Evolutionary conservation across 2,329 filamentous ascomycete genomes (phyloP), one percentile per base, ranked within the genome.

Genomic region (Penicillium sp.): DNA sequence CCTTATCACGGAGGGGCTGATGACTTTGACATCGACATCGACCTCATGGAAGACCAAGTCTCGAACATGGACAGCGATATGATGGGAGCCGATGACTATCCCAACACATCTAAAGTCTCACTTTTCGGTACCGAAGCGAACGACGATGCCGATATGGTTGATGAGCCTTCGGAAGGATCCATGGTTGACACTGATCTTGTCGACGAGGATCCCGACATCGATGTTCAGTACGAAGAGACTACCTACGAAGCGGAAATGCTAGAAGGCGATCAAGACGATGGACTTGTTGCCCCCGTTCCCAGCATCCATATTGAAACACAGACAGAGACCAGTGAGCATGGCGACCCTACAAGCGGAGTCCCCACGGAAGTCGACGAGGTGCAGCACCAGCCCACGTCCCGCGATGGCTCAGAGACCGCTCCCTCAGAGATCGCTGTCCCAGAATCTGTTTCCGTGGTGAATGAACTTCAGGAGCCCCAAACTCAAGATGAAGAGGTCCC

Each of bases 21-120:
- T 68, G 81, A 81, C 79, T 88, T 70, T 79, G 84, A 69, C 79
- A 86, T 89, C 63, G 86, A 89, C 66, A 80, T 89, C 63, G 86
- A 87, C 66, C 72, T 83, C 62, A 76, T 79, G 69, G 74, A 88
- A 62, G 84, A 87, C 67, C 83, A 87, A 66, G 80, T 82, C 61
- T 85, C 87, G 57, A 79, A 86, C 53, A 82, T 86, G 67, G 87
- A 89, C 66, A 77, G 79, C 59, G 75, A 76, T 49, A 76, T 79
- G 72, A 78, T 77, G 61, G 77, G 79, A 44, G 72, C 74, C 50
- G 74, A 81, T 67, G 72, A 81, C 24, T 77, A 64, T 61, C 69
- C 69, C 62, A 76, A 68, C 63, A 72, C 66, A 61, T 68, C 67
- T n/a, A 68, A 72, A 24, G 67, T 72, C 4, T 73, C 70, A 15